These are phyloP conservation scores for Daldinia caldariorum DNA, from an alignment of 495 filamentous ascomycete genomes.

Conservation along the genomic window DNA sequence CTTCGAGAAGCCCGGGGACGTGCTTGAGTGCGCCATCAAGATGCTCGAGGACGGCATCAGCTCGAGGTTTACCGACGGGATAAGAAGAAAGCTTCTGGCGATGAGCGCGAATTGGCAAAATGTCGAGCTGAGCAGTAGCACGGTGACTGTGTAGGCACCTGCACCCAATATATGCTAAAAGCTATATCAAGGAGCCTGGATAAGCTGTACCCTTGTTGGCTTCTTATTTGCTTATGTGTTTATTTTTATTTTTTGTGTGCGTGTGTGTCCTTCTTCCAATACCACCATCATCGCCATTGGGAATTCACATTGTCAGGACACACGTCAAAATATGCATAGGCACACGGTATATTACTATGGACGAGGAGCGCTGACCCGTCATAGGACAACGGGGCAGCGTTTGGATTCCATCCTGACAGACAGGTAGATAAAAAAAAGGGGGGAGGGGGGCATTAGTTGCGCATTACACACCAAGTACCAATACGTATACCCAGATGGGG, in stretches of 20 bases:
- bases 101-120: slow-evolving; percentile 52
- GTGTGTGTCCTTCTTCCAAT: too few relatives aligned
- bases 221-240: too few relatives aligned
- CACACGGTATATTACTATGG: slow-evolving; percentile 3
- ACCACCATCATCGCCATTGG: too few relatives aligned
- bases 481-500: slow-evolving; percentile 28
- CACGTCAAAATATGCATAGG: slow-evolving; percentile 1
- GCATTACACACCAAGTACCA: not conserved
- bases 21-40: slow-evolving; percentile 56
- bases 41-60: slow-evolving; percentile 57
- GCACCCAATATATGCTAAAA: slow-evolving; percentile 10
- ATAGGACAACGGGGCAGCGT: too few relatives aligned
- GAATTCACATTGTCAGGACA: not conserved
- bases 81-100: slow-evolving; percentile 56
- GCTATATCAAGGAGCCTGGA: too few relatives aligned
- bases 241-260: too few relatives aligned
- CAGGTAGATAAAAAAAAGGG: not conserved
- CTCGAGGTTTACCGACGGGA: slow-evolving; percentile 57
- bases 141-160: slow-evolving; percentile 4
- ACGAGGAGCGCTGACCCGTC: too few relatives aligned
- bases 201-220: too few relatives aligned
- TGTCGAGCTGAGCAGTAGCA: too few relatives aligned
- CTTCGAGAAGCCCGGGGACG: slow-evolving; percentile 53
- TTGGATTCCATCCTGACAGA: not conserved
- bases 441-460: not conserved